Evolutionary conservation across 768 basidiomycete species (phyloP).

Genomic region (Serendipita sp.): DNA sequence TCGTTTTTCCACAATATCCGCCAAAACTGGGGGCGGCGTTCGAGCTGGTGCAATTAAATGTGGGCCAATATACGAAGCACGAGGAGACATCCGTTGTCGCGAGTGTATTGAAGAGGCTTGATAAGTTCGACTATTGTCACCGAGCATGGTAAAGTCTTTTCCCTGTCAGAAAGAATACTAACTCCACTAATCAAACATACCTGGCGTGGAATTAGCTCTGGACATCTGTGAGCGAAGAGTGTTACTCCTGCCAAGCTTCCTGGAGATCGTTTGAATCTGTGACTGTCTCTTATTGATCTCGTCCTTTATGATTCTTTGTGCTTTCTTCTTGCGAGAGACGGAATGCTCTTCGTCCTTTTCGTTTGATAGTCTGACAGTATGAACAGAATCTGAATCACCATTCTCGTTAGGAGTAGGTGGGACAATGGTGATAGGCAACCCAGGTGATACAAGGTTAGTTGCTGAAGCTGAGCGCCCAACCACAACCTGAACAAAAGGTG

Average conservation of each 20-base stretch:
- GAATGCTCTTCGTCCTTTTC: conserved; percentile 7
- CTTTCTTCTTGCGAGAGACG: conserved; percentile 34
- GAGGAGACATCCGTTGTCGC: conserved; percentile 23
- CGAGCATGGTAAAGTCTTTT: conserved; percentile 24
- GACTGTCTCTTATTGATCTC: conserved; percentile 58
- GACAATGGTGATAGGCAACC: conserved; percentile 8
- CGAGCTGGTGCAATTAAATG: conserved; percentile 22
- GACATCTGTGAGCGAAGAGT: conserved; percentile 28
- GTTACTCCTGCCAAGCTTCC: conserved; percentile 59
- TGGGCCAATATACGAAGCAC: not conserved
- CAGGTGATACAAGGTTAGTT: not conserved
- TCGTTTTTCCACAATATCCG: conserved; percentile 14
- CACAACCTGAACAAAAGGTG: not conserved
- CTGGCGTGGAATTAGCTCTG: conserved; percentile 51
- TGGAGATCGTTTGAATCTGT: conserved; percentile 59
- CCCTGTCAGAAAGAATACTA: not conserved
- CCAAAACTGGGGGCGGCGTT: conserved; percentile 27
- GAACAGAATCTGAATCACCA: not conserved
- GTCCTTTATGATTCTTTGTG: conserved; percentile 59
- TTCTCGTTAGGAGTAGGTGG: conserved; percentile 8
- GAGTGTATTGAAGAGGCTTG: conserved; percentile 79
- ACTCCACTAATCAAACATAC: conserved; percentile 22
- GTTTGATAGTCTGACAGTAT: not conserved
- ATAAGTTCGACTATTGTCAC: conserved; percentile 33
- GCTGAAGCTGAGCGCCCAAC: not conserved